Conservation (phyloP, 1,139 yeast species). For the Scheffersomyces illinoinensis region DNA sequence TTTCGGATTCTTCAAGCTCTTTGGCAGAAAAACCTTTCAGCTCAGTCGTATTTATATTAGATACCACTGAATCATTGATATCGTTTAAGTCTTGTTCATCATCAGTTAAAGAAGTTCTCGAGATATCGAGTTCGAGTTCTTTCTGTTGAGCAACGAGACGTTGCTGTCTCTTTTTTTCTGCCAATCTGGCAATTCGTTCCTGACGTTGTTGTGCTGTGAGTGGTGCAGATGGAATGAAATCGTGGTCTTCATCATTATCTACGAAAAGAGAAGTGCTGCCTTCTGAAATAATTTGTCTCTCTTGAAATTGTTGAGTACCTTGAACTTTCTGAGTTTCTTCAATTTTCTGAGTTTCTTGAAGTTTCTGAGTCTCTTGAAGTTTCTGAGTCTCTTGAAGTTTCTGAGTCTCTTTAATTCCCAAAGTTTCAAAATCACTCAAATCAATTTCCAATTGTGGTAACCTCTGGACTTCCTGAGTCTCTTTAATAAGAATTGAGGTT, state of each 20-base stretch:
- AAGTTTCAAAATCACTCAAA: constrained; percentile 18
- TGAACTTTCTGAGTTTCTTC: not conserved
- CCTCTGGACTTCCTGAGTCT: constrained; percentile 11
- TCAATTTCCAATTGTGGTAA: constrained; percentile 34
- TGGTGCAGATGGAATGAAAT: constrained; percentile 1
- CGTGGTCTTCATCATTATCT: constrained; percentile 10
- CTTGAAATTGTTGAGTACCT: not conserved
- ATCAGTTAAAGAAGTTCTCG: constrained; percentile 39
- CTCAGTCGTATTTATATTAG: constrained; percentile 13
- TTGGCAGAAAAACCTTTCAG: constrained; percentile 17
- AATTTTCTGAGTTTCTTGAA: not conserved
- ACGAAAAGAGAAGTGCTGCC: constrained; percentile 2
- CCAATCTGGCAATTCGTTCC: constrained; percentile 21
- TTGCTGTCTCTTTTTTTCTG: constrained; percentile 23
- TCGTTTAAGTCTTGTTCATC: constrained; percentile 41
- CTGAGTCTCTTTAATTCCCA: not conserved
- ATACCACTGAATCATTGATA: constrained; percentile 18
- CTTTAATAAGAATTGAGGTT: constrained; percentile 8
- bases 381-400: not conserved
- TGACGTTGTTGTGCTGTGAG: constrained; percentile 22
- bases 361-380: not conserved
- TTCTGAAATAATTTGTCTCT: not conserved
- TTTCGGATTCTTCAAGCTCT: constrained; percentile 35
- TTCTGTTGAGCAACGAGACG: constrained; percentile 17
- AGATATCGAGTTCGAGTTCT: constrained; percentile 34